Percentiles rank a stretch among this genome's conserved stretches.
Evolutionary conservation across 2,329 filamentous ascomycete genomes (phyloP).

Genomic region (Phialocephala sp.): DNA sequence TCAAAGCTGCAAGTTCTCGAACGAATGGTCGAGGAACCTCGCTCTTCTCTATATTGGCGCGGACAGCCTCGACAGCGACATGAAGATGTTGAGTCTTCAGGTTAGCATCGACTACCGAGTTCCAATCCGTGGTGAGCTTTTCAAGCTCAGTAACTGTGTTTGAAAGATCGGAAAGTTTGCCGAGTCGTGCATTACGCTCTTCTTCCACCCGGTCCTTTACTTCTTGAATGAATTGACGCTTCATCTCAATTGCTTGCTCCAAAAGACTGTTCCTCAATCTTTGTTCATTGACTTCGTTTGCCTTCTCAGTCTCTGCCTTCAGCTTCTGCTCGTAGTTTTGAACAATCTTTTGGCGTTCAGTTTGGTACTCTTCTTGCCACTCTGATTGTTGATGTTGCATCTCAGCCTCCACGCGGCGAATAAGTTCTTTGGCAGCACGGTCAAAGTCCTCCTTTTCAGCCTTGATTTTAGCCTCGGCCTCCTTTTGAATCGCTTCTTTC

Average conservation of each 20-base stretch:
- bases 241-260: slow-evolving; percentile 88
- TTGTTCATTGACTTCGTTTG: slow-evolving; percentile 81
- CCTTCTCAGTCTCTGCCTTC: slow-evolving; percentile 77
- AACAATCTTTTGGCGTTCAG: slow-evolving; percentile 81
- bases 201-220: slow-evolving; percentile 83
- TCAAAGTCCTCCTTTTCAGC: slow-evolving; percentile 78
- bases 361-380: slow-evolving; percentile 88
- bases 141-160: slow-evolving; percentile 82
- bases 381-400: slow-evolving; percentile 81
- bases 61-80: slow-evolving; percentile 92
- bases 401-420: slow-evolving; percentile 82
- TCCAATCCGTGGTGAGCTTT: slow-evolving; percentile 87
- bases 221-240: slow-evolving; percentile 80
- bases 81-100: slow-evolving; percentile 95
- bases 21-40: slow-evolving; percentile 83
- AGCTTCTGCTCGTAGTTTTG: slow-evolving; percentile 81
- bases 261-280: slow-evolving; percentile 83
- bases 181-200: slow-evolving; percentile 85
- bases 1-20: slow-evolving; percentile 89
- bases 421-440: slow-evolving; percentile 82
- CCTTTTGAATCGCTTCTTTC: slow-evolving; percentile 72
- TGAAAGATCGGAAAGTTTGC: slow-evolving; percentile 82
- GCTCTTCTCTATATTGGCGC: slow-evolving; percentile 78
- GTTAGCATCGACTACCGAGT: slow-evolving; percentile 86
- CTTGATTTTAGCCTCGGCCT: slow-evolving; percentile 70